Percentiles rank a stretch among this genome's conserved stretches.
These are phyloP conservation scores for Quercus robur DNA, from an alignment of 306 rosid genomes.

Conservation along the genomic window DNA sequence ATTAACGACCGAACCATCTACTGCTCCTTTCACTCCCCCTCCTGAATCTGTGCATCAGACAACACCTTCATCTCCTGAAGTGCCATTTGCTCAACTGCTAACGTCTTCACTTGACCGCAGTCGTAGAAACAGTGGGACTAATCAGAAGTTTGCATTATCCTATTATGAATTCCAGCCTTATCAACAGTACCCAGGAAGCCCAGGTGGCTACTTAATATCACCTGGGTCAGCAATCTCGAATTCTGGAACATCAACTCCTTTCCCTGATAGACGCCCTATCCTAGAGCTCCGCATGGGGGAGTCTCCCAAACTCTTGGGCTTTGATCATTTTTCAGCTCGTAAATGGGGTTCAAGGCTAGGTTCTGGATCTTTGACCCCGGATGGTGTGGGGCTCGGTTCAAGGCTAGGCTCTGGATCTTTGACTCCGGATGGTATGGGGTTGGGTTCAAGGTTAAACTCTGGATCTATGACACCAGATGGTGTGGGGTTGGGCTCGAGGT, in stretches of 20 bases:
- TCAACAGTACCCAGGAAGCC: slow-evolving; percentile 90
- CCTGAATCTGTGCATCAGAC: slow-evolving; percentile 91
- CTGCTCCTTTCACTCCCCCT: slow-evolving; percentile 94
- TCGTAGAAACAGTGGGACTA: slow-evolving; percentile 48
- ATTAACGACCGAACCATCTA: slow-evolving; percentile 89
- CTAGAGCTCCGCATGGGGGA: slow-evolving; percentile 75
- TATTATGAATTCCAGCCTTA: slow-evolving; percentile 82
- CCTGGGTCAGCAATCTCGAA: slow-evolving; percentile 92
- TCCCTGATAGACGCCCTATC: slow-evolving; percentile 68
- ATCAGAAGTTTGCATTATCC: slow-evolving; percentile 71
- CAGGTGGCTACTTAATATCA: slow-evolving; percentile 81
- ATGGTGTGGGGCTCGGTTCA: slow-evolving; percentile 72
- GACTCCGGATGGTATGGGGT: slow-evolving; percentile 82
- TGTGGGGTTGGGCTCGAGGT: slow-evolving; percentile 61
- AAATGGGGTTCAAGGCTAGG: slow-evolving; percentile 87
- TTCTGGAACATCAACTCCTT: slow-evolving; percentile 92
- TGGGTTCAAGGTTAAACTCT: slow-evolving; percentile 71
- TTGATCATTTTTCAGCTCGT: slow-evolving; percentile 65
- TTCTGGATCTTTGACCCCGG: slow-evolving; percentile 91
- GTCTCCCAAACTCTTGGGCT: slow-evolving; percentile 70
- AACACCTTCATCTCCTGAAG: slow-evolving; percentile 98
- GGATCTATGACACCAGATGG: slow-evolving; percentile 91
- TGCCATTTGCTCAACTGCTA: slow-evolving; percentile 94
- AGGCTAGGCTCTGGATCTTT: slow-evolving; percentile 77
- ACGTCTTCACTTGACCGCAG: slow-evolving; percentile 73